phyloP scores from a whole-genome alignment of 768 basidiomycete species.

The Mycena polygramma region DNA sequence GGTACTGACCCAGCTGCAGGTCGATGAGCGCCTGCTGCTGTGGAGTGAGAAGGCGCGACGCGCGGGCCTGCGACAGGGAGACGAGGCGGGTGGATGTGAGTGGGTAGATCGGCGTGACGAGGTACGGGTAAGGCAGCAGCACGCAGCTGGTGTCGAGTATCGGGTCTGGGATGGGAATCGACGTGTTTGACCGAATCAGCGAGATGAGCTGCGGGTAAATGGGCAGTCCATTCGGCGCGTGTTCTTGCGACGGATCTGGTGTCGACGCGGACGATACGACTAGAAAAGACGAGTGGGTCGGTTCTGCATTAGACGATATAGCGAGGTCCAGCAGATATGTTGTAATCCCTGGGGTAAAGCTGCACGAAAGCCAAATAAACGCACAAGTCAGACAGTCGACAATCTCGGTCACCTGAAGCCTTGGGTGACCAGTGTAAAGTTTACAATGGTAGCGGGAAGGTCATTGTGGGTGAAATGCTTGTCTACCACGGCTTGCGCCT shows the following conservation, averaged over 20 bases:
- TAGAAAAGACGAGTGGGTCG: constrained; percentile 47
- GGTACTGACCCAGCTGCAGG: constrained; percentile 69
- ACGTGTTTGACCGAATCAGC: constrained; percentile 58
- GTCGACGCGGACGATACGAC: constrained; percentile 24
- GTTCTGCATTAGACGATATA: constrained; percentile 30
- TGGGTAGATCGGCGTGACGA: constrained; percentile 61
- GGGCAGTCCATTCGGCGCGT: constrained; percentile 53
- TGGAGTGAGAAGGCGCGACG: constrained; percentile 49
- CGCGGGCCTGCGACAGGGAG: constrained; percentile 55
- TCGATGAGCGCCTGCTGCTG: constrained; percentile 63
- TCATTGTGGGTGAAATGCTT: constrained; percentile 36
- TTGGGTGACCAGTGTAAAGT: constrained; percentile 34
- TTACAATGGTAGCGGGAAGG: constrained; percentile 38
- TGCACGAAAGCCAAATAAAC: constrained; percentile 27
- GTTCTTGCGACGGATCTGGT: constrained; percentile 28
- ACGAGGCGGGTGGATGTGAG: constrained; percentile 52
- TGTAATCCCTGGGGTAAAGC: constrained; percentile 44
- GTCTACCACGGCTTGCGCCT: constrained; percentile 48
- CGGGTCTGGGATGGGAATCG: constrained; percentile 64
- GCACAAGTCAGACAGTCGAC: background rate
- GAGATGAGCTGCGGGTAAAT: constrained; percentile 55
- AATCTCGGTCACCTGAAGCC: constrained; percentile 47
- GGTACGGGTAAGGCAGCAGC: constrained; percentile 63
- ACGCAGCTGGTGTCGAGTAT: constrained; percentile 62
- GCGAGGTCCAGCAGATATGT: constrained; percentile 46